Base-by-base conservation (phyloP, 2,329 filamentous ascomycete genomes). In the Graphiopsis chlorocephala region DNA sequence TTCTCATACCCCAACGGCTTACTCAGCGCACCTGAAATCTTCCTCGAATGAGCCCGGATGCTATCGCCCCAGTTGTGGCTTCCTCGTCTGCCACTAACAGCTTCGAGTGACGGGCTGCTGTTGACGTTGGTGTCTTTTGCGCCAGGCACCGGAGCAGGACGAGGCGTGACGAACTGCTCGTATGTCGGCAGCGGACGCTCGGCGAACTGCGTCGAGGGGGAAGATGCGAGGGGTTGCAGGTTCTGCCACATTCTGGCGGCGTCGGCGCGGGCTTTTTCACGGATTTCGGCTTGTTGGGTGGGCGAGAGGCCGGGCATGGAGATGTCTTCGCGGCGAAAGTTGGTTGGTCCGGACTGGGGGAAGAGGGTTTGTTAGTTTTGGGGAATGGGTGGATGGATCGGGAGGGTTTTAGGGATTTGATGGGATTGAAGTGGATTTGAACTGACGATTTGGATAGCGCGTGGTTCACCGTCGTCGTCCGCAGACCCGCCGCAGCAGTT, bases 321-420 rank as follows among this genome's bases (percentile, higher is more conserved):
- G 33, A 76, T 68, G 57, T 76, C 74, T 66, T 75, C 69, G 63
- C 74, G 70, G 56, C 73, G 71, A 64, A 76, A 76, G 63, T 76
- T 65, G 52, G 72, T 75, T 14, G 74, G 74, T 17, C 60, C 64
- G 64, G 72, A 71, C 74, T 76, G 67, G 26, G 14, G 11, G n/a
- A 28, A 12, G 14, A 20, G 4, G 45, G 29, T 63, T 28, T 33
- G 50, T 26, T 25, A 47, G 29, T 55, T 17, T 61, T 28, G 8
- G 5, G n/a, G n/a, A n/a, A n/a, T n/a, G n/a, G n/a, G n/a, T n/a
- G n/a, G n/a, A 20, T 53, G 26, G 26, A 15, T 28, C n/a, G 15
- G 14, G 26, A n/a, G n/a, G n/a, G n/a, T n/a, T n/a, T n/a, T n/a
- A n/a, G n/a, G n/a, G n/a, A n/a, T n/a, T n/a, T n/a, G n/a, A n/a